phyloP scores from a whole-genome alignment of 2,329 filamentous ascomycete species.

The Lachnellula suecica region DNA sequence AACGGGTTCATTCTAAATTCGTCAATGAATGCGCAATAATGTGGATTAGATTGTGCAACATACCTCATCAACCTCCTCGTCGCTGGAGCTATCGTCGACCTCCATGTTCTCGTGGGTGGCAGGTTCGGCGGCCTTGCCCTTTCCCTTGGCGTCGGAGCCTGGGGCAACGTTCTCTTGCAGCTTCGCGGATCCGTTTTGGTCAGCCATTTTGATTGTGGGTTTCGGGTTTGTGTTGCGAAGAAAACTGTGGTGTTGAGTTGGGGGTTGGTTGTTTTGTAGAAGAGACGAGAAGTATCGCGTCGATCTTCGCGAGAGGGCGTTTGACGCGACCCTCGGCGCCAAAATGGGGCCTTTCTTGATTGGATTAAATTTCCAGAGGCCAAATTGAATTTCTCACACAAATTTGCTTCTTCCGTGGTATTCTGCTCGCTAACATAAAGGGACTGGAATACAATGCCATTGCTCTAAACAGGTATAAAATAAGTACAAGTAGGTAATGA shows the following conservation, averaged over 20 bases:
- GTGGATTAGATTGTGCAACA: constrained; percentile 31
- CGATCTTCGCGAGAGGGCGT: too few relatives aligned
- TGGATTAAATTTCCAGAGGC: too few relatives aligned
- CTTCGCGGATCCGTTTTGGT: constrained; percentile 41
- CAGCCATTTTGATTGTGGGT: constrained; percentile 39
- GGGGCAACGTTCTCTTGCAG: constrained; percentile 33
- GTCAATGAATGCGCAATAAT: constrained; percentile 9
- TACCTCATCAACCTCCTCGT: constrained; percentile 67
- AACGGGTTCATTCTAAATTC: constrained; percentile 20
- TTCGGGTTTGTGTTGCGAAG: not conserved
- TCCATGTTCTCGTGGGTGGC: constrained; percentile 65
- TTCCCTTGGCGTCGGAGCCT: constrained; percentile 70
- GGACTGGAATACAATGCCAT: too few relatives aligned
- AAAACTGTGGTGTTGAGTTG: not conserved
- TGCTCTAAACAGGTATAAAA: too few relatives aligned
- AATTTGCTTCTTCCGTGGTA: too few relatives aligned
- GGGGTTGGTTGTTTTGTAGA: not conserved
- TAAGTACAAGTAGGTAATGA: too few relatives aligned
- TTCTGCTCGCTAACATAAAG: too few relatives aligned
- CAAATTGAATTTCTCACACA: too few relatives aligned
- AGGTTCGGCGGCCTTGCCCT: constrained; percentile 70
- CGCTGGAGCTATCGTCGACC: constrained; percentile 66
- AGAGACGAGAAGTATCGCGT: too few relatives aligned
- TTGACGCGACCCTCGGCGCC: too few relatives aligned
- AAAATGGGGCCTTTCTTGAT: too few relatives aligned